Conservation (phyloP, 2,329 filamentous ascomycete species). For the Aspergillus transmontanensis region DNA sequence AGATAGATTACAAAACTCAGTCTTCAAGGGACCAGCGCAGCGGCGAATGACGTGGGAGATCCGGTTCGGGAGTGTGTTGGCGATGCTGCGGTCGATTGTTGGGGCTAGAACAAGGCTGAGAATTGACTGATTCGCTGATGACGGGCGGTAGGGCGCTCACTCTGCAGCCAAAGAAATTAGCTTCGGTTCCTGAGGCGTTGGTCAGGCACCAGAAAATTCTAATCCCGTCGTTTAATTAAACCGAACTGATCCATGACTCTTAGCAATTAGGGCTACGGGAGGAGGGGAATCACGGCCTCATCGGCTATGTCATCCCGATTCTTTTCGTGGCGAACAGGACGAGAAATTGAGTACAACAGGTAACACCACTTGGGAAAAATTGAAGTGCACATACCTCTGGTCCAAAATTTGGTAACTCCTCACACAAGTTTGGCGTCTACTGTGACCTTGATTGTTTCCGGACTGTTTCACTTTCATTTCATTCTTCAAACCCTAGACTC, state of each 20-base stretch:
- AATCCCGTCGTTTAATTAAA: slow-evolving; percentile 1
- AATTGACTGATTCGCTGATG: not conserved
- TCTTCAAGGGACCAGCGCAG: not conserved
- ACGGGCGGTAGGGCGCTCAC: slow-evolving; percentile 4
- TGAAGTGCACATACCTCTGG: not conserved
- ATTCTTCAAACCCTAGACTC: not conserved
- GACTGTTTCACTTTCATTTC: not conserved
- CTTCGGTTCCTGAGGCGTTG: slow-evolving; percentile 9
- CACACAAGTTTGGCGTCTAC: not conserved
- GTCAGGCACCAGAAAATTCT: slow-evolving; percentile 16
- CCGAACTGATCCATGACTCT: not conserved
- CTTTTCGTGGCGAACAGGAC: too few relatives aligned
- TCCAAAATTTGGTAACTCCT: not conserved
- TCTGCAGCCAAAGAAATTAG: not conserved
- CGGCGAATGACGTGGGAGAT: not conserved
- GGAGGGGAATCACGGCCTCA: too few relatives aligned
- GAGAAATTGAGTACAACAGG: too few relatives aligned
- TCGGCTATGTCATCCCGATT: too few relatives aligned
- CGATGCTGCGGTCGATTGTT: not conserved
- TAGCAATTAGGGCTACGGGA: not conserved
- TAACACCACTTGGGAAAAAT: too few relatives aligned
- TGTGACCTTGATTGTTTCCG: not conserved
- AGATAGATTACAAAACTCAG: not conserved
- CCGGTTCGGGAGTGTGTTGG: not conserved
- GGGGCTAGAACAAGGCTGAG: not conserved